Percentiles rank a stretch among this genome's conserved stretches.
Conservation (phyloP, 139 green algal species). For the Diplosphaera chodatii region DNA sequence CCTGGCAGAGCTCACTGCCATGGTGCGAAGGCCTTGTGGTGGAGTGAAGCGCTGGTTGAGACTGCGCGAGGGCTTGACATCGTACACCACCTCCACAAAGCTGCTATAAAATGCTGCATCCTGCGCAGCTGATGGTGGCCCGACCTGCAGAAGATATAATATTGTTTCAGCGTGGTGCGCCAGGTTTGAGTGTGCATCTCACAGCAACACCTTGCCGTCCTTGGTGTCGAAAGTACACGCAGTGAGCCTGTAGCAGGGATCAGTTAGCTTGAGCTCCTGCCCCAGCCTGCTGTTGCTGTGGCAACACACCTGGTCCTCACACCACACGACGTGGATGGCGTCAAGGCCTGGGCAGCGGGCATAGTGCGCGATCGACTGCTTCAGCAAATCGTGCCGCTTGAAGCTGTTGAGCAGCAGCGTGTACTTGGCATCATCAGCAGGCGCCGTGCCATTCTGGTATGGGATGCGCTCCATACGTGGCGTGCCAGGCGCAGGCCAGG, state of each 20-base stretch:
- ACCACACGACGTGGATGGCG: background rate
- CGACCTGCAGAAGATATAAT: too few relatives aligned
- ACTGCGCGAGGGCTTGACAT: background rate
- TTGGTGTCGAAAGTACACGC: too few relatives aligned
- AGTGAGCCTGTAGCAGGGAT: too few relatives aligned
- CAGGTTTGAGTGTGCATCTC: too few relatives aligned
- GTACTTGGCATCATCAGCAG: background rate
- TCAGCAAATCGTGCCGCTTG: background rate
- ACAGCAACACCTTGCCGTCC: too few relatives aligned
- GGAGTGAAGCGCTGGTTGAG: background rate
- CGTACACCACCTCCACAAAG: background rate
- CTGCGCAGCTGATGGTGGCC: background rate
- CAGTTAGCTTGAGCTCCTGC: too few relatives aligned
- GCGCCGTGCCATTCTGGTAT: background rate
- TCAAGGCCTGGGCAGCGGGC: background rate
- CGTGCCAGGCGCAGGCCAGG: too few relatives aligned
- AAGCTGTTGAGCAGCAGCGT: conserved; percentile 1
- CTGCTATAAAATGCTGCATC: background rate
- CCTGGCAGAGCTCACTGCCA: background rate
- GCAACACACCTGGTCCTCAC: background rate
- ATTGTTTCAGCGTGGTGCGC: too few relatives aligned
- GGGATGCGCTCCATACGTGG: background rate
- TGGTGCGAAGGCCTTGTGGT: background rate
- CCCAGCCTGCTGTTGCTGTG: too few relatives aligned
- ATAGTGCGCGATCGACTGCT: background rate